Evolutionary conservation across 768 basidiomycete genomes (phyloP), one percentile per base, ranked within the genome.

Genomic region (Boletus pseudopeckii): DNA sequence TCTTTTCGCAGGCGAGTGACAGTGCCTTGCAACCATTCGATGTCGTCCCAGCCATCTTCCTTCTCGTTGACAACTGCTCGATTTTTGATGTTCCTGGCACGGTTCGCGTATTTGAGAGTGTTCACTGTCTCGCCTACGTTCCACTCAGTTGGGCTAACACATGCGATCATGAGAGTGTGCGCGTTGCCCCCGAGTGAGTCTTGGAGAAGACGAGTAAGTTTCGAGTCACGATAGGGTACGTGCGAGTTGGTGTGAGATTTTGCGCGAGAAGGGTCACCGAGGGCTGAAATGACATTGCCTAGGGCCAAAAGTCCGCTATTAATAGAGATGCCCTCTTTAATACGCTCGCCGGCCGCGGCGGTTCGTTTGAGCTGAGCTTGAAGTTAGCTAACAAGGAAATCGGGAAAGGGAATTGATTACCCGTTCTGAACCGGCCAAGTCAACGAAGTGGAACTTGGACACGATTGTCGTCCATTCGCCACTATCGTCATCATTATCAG

Each of bases 251-350:
- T 90, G 64, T 90, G 77, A 18, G 89, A 84, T 69, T 91, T 91
- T 36, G 88, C 85, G 48, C 91, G 84, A 39, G 89, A 78, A 30
- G 96, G 96, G 72, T 98, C 96, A 7, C 92, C 96, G 18, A 98
- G 85, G 0, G 95, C 93, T 56, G 96, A 98, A 54, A 99, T 98
- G 64, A 99, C 97, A 71, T 99, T 99, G 43, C 97, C 97, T 20
- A 99, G 81, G 17, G 97, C 96, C 34, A 94, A 80, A 33, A 99
- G 83, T 55, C 97, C 97, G 56, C 91, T 90, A 75, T 99, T 99
- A 75, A 98, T 98, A 28, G 92, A 93, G 50, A 97, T 97, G n/a
- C 96, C 96, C 74, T 98, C 97, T 70, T 93, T 98, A 71, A 96
- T 92, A 52, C 96, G 88, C 58, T 98, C 96, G 5, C 97, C 97